A percentile compares a stretch with the other conserved stretches of the same genome.
Conservation (phyloP, 129 eudicot genomes). For the Sambucus nigra region DNA sequence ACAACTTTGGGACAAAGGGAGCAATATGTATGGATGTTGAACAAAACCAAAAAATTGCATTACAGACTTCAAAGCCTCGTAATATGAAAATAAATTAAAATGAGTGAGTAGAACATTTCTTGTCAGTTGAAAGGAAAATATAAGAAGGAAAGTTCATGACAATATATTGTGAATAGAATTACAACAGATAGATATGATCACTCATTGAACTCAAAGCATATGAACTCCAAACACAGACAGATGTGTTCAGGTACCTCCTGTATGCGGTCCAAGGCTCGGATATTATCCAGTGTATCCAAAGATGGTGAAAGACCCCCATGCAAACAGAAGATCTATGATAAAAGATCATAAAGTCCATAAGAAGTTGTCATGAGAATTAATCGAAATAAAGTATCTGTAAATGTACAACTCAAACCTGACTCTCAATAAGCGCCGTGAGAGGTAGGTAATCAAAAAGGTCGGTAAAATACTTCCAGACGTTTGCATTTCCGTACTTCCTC, state of each 20-base stretch:
- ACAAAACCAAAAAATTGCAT: too few species aligned
- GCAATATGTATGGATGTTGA: too few species aligned
- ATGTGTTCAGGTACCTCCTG: constrained; percentile 48
- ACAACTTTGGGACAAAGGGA: too few species aligned
- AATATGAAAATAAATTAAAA: too few species aligned
- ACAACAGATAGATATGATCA: neutral
- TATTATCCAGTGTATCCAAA: constrained; percentile 76
- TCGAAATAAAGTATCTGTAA: neutral
- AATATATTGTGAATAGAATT: too few species aligned
- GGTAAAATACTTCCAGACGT: constrained; percentile 76
- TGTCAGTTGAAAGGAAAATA: too few species aligned
- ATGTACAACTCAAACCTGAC: constrained; percentile 50
- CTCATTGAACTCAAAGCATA: neutral
- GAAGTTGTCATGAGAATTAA: constrained; percentile 1
- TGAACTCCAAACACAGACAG: neutral
- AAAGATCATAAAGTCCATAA: constrained; percentile 2
- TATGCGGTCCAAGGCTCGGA: constrained; percentile 83
- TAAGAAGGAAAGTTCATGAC: too few species aligned
- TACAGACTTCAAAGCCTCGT: too few species aligned
- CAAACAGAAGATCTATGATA: constrained; percentile 66
- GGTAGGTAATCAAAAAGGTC: constrained; percentile 83
- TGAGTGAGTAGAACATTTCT: too few species aligned
- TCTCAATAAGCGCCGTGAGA: constrained; percentile 75
- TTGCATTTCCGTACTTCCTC: constrained; percentile 79
- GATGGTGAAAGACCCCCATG: constrained; percentile 95